phyloP scores from a whole-genome alignment of 208 protist species.

The Trypanosoma boissoni region DNA sequence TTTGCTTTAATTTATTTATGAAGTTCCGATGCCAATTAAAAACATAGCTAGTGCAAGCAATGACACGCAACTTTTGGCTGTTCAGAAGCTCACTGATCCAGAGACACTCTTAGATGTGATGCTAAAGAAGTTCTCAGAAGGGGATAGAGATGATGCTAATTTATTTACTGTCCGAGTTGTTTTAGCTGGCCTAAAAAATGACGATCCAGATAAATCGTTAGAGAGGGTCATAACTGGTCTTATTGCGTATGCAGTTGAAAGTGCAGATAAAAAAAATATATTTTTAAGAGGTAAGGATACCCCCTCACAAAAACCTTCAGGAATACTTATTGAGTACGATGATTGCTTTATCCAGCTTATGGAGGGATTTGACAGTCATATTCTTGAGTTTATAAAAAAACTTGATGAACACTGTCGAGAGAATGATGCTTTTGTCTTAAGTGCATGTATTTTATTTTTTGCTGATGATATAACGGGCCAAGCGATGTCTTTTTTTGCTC shows the following conservation, averaged over 20 bases:
- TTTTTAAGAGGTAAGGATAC: neutral
- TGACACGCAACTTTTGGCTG: conserved; percentile 44
- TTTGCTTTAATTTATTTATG: conserved; percentile 5
- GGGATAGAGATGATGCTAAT: conserved; percentile 34
- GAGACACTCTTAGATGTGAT: conserved; percentile 50
- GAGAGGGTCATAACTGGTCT: conserved; percentile 12
- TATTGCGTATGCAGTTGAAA: neutral
- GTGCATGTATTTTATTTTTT: conserved; percentile 55
- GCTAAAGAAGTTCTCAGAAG: conserved; percentile 33
- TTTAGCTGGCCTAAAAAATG: conserved; percentile 38
- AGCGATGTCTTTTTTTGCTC: conserved; percentile 20
- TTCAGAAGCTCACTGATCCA: conserved; percentile 35
- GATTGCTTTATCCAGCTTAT: conserved; percentile 60
- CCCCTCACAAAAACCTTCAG: conserved; percentile 1
- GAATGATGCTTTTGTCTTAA: conserved; percentile 19
- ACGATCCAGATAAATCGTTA: conserved; percentile 18
- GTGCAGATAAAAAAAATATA: conserved; percentile 7
- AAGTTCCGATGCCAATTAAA: conserved; percentile 9
- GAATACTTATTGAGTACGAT: conserved; percentile 63
- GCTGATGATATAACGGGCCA: conserved; percentile 53
- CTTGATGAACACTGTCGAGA: conserved; percentile 26
- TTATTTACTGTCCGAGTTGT: conserved; percentile 49
- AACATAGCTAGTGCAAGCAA: conserved; percentile 9
- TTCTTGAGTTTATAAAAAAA: conserved; percentile 40
- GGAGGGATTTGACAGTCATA: conserved; percentile 60